Base-by-base conservation (phyloP, 2,329 filamentous ascomycete species). In the Scedosporium dehoogii region DNA sequence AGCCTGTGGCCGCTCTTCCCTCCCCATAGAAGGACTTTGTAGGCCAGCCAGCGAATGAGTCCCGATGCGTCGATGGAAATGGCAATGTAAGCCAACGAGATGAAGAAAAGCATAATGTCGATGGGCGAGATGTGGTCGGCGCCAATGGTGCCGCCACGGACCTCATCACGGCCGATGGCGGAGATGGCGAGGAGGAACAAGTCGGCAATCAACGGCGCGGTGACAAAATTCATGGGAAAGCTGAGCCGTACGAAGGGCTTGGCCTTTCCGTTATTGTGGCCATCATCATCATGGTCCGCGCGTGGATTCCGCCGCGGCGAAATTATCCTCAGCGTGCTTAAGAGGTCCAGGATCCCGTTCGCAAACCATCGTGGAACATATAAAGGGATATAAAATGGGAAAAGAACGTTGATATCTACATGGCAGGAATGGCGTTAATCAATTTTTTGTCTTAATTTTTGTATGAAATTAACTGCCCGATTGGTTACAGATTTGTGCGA, bases 61-160 rank as follows among this genome's bases (percentile, higher is more conserved):
- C 88, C 88, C 0, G 88, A 90, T 2, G 88, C 87, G 66, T 91
- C 88, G 64, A 91, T 89, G 0, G 87, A 90, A 56, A 91, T 89
- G 57, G 88, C 88, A 64, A 91, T 90, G 67, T 91, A 91, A 2
- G 88, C 88, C 53, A 90, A 71, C 0, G 86, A 88, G 53, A 91
- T 76, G 74, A 91, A 91, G 73, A 91, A 91, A 16, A 79, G 74
- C 85, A 91, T 89, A 64, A 90, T 90, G 64, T 91, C 87, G 66
- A 89, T 80, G 0, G 88, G 88, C 2, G 78, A 78, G 66, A 91
- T 91, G 68, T 85, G 77, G 67, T 88, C 75, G 1, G 85, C 78
- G 0, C 87, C 87, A 6, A 88, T 72, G 0, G 85, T 90, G 1
- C 88, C 88, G 67, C 84, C 87, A n/a, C 81, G 76, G 0, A 91